Conservation (phyloP, 2,329 filamentous ascomycete genomes). For the Stylonectria norvegica region DNA sequence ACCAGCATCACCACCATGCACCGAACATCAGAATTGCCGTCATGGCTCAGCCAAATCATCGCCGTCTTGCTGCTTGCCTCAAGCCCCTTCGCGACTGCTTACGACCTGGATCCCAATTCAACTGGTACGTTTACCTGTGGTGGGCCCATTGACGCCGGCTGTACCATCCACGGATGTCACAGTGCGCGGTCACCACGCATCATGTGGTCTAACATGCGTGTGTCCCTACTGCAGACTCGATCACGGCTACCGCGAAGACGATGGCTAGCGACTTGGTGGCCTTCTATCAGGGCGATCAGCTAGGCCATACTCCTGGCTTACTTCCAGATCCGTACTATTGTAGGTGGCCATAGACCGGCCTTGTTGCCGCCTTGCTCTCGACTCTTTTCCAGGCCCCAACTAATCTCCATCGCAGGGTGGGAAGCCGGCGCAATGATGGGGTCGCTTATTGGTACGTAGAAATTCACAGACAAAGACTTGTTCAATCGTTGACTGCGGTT, state of each 20-base stretch:
- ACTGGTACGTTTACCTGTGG: slow-evolving; percentile 27
- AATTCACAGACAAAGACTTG: neutral
- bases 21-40: slow-evolving; percentile 9
- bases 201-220: too few relatives aligned
- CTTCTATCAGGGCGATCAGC: slow-evolving; percentile 45
- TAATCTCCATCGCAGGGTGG: slow-evolving; percentile 52
- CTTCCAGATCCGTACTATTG: slow-evolving; percentile 55
- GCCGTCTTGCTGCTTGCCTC: slow-evolving; percentile 24
- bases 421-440: slow-evolving; percentile 71
- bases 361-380: slow-evolving; percentile 5
- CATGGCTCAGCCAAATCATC: slow-evolving; percentile 17
- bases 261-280: slow-evolving; percentile 49
- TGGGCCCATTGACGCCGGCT: too few relatives aligned
- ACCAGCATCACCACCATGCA: slow-evolving; percentile 19
- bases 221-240: slow-evolving; percentile 40
- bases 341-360: slow-evolving; percentile 29
- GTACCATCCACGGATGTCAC: neutral
- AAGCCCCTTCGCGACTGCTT: slow-evolving; percentile 28
- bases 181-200: slow-evolving; percentile 4
- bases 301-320: slow-evolving; percentile 49
- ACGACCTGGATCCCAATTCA: slow-evolving; percentile 37
- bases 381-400: neutral
- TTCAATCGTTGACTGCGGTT: neutral
- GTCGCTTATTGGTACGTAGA: slow-evolving; percentile 50
- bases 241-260: slow-evolving; percentile 46